Evolutionary conservation across 768 basidiomycete genomes (phyloP), one percentile per base, ranked within the genome.

Genomic region (Lanmaoa pseudosensibilis): DNA sequence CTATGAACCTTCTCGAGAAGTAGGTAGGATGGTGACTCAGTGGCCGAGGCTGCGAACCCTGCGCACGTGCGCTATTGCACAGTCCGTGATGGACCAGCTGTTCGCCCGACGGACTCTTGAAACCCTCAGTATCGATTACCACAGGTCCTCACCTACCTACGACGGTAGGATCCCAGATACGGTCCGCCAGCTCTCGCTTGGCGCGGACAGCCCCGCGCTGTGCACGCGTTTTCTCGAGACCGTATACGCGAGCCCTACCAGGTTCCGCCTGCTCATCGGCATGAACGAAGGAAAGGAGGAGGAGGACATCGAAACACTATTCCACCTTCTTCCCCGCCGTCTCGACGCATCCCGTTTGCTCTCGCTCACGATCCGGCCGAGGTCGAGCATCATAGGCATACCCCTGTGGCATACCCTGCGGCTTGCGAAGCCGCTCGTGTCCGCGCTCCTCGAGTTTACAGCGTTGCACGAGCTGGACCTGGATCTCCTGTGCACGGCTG

Each of bases 381-480:
- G 41, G 11, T 50, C 52, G 15, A 50, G 34, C 5, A 34, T 55
- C 39, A 19, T 44, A 36, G 52, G 52, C 5, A 41, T 52, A 25
- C 50, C 43, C 32, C 30, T 43, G 18, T 46, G 49, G 37, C 43
- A 54, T 18, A 46, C 55, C 23, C 34, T 58, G 27, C 16, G 7
- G 19, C 49, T 67, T 10, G 53, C 37, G 4, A 23, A 21, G 13
- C 10, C 57, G 19, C 33, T 50, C n/a, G 9, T 64, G 10, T 27
- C 54, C 2, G 25, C 56, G 39, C 51, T 69, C 44, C 37, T 46
- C 41, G 40, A 36, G 32, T 68, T 69, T 18, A 52, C 38, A 0
- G 56, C 48, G 5, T 16, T 68, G 30, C 57, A 37, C 16, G 55
- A 54, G 13, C 56, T 68, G 1, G 56, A 68, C 18, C 25, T 68